Conservation (phyloP, 306 rosid genomes). For the Glycine soja region DNA sequence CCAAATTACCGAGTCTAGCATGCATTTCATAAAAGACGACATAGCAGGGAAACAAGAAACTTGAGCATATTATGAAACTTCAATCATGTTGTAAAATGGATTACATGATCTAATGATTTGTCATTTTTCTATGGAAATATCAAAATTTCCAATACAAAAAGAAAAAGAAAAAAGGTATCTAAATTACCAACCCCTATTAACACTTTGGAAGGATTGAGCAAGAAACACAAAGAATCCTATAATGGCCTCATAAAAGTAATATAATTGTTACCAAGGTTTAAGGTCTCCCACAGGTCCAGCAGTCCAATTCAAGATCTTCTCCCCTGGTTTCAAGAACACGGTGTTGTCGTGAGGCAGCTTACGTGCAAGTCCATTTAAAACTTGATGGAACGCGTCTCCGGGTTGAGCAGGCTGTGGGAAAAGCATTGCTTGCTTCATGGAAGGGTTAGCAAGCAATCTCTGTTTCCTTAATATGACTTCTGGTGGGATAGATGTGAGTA, state of each 20-base stretch:
- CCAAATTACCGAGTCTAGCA: background rate
- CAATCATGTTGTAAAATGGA: constrained; percentile 41
- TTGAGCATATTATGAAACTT: background rate
- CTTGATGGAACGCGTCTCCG: constrained; percentile 94
- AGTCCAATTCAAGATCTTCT: constrained; percentile 86
- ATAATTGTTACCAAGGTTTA: constrained; percentile 76
- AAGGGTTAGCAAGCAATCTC: constrained; percentile 94
- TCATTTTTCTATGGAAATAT: background rate
- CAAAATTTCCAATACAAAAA: constrained; percentile 57
- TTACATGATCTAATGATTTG: constrained; percentile 42
- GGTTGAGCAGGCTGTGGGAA: constrained; percentile 93
- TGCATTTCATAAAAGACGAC: too few species aligned
- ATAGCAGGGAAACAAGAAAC: background rate
- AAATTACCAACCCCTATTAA: constrained; percentile 52
- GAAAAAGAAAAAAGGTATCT: constrained; percentile 31
- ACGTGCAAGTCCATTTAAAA: constrained; percentile 88
- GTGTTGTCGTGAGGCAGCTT: constrained; percentile 77
- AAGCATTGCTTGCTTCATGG: constrained; percentile 96
- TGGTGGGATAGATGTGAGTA: constrained; percentile 84
- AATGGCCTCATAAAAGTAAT: background rate
- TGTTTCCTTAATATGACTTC: constrained; percentile 87
- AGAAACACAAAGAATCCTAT: constrained; percentile 41
- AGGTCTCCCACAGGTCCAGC: constrained; percentile 91
- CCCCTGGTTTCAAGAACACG: constrained; percentile 69
- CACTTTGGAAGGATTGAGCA: constrained; percentile 46